phyloP scores from a whole-genome alignment of 2,329 filamentous ascomycete species.

The Aspergillus calidoustus region DNA sequence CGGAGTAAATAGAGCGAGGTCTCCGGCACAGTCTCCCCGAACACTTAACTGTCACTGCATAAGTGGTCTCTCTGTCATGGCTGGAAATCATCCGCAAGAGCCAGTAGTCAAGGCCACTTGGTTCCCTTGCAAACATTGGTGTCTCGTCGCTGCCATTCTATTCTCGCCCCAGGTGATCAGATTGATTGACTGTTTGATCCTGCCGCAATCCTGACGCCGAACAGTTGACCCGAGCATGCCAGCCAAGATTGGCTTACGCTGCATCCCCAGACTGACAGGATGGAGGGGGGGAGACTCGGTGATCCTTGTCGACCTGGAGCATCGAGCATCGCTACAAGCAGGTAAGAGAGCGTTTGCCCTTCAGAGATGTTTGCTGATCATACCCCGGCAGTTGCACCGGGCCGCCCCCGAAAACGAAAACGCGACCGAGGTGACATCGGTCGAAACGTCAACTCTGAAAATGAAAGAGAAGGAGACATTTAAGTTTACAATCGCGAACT shows the following conservation, averaged over 20 bases:
- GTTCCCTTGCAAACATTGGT: not conserved
- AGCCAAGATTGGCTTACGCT: conserved; percentile 2
- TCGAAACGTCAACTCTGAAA: conserved; percentile 5
- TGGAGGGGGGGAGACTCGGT: not conserved
- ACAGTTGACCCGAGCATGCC: not conserved
- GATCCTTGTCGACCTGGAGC: not conserved
- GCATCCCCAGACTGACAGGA: not conserved
- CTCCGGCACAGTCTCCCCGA: not conserved
- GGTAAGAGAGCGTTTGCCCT: not conserved
- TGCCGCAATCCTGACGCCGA: not conserved
- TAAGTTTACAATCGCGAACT: not conserved
- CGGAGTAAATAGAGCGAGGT: not conserved
- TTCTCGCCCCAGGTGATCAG: not conserved
- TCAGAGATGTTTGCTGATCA: conserved; percentile 4
- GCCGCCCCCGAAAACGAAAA: not conserved
- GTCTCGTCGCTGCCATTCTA: not conserved
- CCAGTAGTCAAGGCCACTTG: not conserved
- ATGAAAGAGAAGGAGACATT: not conserved
- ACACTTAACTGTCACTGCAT: not conserved
- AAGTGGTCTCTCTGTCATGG: not conserved
- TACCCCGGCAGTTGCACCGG: conserved; percentile 5
- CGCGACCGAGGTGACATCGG: conserved; percentile 4
- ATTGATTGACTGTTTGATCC: not conserved
- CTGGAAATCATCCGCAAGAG: not conserved
- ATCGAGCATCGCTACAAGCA: not conserved